phyloP scores from a whole-genome alignment of 2,329 filamentous ascomycete species.

The Polytolypa hystricis region DNA sequence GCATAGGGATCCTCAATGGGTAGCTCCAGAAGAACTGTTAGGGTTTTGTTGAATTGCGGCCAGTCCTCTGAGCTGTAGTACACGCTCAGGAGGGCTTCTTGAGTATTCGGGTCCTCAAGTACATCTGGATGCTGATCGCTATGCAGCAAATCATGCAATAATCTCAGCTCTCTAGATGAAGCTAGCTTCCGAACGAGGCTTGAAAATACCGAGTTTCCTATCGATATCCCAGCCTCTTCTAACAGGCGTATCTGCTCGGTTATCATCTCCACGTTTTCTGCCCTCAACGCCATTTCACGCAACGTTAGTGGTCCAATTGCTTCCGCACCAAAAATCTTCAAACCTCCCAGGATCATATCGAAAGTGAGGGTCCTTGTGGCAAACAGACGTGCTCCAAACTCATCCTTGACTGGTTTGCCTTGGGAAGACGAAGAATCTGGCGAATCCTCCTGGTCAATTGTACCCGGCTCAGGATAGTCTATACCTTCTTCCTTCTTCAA shows the following conservation, averaged over 20 bases:
- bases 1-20: constrained; percentile 21
- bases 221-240: constrained; percentile 48
- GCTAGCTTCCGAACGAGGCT: constrained; percentile 56
- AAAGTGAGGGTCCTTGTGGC: constrained; percentile 64
- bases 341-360: constrained; percentile 58
- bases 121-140: constrained; percentile 57
- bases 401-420: constrained; percentile 34
- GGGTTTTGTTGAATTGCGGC: constrained; percentile 43
- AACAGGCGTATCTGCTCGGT: constrained; percentile 50
- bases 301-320: constrained; percentile 65
- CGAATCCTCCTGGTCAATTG: neutral
- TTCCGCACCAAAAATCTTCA: constrained; percentile 59
- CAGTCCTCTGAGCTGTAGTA: constrained; percentile 43
- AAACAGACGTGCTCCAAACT: constrained; percentile 68
- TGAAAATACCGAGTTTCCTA: constrained; percentile 54
- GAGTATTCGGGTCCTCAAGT: constrained; percentile 45
- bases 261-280: constrained; percentile 47
- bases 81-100: constrained; percentile 43
- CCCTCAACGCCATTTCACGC: constrained; percentile 63
- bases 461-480: neutral
- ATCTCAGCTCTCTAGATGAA: constrained; percentile 39
- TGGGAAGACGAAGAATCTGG: neutral
- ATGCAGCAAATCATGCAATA: constrained; percentile 42
- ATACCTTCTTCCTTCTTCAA: constrained; percentile 1
- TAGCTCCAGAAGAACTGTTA: constrained; percentile 41